Evolutionary conservation across 1,139 yeast species (phyloP), one percentile per base, ranked within the genome.

Genomic region (Debaryomycetaceae sp.): DNA sequence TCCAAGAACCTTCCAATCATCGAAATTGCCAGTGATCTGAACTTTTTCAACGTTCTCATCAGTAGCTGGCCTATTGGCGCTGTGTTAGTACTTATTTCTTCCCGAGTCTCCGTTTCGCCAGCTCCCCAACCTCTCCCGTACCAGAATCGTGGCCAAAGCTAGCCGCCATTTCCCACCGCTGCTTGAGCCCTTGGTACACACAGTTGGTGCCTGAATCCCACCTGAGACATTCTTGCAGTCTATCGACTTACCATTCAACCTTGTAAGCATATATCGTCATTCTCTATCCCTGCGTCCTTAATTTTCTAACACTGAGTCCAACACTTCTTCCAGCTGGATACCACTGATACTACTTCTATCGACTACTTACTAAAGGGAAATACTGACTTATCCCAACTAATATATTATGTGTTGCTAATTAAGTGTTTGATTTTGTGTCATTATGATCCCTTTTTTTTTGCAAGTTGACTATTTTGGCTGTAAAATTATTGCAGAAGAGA

Each of bases 1-100:
- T 6, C 35, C 40, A 8, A 55, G 48, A 41, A 58, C 51, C 14
- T 63, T 46, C 77, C 78, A 72, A 39, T 63, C 48, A 43, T 71
- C 75, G 47, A 71, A 72, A 41, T 55, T 63, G 4, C 78, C 78
- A 3, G 77, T 71, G 28, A 71, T 63, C 34, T 61, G 61, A 26
- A 71, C 63, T 5, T 64, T 53, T 13, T 49, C 41, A 35, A 50
- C 47, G n/a, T 41, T 38, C 19, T 38, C 34, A 19, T 42, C 47
- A 9, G 40, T 41, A 35, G 41, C 49, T 17, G 51, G 50, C 51
- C 53, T 43, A 34, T 18, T 13, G 26, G 7, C 26, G 26, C 7
- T 22, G 26, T 8, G 26, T 22, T 22, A 22, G 26, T 22, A 22
- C 26, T 2, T 8, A 3, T 22, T 22, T 8, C 26, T 3, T 22